These are phyloP conservation scores for Phytophthora sansomeana DNA, from an alignment of 352 stramenopile species.

Conservation along the genomic window DNA sequence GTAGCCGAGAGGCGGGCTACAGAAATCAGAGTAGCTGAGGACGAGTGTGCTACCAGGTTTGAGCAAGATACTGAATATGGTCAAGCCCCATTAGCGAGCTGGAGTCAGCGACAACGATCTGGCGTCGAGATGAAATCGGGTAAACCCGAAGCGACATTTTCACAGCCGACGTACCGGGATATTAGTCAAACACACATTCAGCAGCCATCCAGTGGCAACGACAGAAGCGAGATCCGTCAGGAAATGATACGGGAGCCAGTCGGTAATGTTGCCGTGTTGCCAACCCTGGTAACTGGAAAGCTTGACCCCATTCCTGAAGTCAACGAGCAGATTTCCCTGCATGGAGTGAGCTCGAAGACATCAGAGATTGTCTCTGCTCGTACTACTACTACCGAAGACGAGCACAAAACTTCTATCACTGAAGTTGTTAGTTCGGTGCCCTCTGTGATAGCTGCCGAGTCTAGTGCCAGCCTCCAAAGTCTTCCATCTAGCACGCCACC, in stretches of 20 bases:
- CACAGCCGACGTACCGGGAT: neutral
- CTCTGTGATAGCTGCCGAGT: neutral
- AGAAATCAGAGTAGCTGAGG: conserved; percentile 5
- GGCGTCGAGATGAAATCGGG: neutral
- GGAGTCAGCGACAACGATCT: neutral
- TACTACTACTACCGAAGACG: neutral
- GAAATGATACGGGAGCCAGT: neutral
- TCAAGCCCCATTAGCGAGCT: neutral
- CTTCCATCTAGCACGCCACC: neutral
- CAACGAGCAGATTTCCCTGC: conserved; percentile 19
- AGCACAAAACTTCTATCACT: neutral
- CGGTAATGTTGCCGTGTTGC: neutral
- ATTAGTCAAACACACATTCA: conserved; percentile 1
- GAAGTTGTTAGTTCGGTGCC: neutral
- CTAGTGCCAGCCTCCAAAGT: neutral
- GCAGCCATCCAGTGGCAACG: neutral
- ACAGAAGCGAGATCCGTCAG: neutral
- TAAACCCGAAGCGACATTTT: neutral
- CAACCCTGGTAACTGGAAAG: conserved; percentile 14
- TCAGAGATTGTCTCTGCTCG: neutral
- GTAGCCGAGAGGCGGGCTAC: neutral
- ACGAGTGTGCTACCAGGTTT: conserved; percentile 4
- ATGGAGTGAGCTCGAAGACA: conserved; percentile 1
- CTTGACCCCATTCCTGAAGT: conserved; percentile 33
- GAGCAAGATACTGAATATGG: conserved; percentile 2